These are phyloP conservation scores for Aureobasidium sp. DNA, from an alignment of 2,329 filamentous ascomycete species.

Conservation along the genomic window DNA sequence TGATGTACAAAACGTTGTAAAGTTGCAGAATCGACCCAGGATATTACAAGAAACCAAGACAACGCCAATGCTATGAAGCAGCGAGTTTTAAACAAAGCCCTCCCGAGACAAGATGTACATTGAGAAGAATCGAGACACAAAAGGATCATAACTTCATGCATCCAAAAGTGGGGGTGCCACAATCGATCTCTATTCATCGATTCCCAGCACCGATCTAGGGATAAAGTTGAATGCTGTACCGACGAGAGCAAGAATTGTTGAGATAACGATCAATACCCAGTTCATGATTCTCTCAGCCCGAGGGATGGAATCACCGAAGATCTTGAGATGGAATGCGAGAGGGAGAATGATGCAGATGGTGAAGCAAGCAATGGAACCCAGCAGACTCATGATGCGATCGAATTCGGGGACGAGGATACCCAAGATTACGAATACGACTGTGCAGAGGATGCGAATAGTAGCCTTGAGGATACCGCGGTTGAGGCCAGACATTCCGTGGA, in stretches of 20 bases:
- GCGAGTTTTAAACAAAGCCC: background rate
- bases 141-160: constrained; percentile 8
- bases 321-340: constrained; percentile 79
- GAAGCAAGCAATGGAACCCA: constrained; percentile 86
- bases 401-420: constrained; percentile 70
- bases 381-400: constrained; percentile 83
- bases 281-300: constrained; percentile 57
- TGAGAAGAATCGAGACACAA: background rate
- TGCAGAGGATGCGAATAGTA: constrained; percentile 57
- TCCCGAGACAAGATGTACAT: background rate
- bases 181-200: constrained; percentile 30
- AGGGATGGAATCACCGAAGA: constrained; percentile 70
- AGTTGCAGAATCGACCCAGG: background rate
- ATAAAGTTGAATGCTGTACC: constrained; percentile 86
- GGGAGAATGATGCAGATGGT: constrained; percentile 91
- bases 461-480: constrained; percentile 55
- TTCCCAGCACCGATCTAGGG: constrained; percentile 65
- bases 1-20: background rate
- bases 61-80: constrained; percentile 8
- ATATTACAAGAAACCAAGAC: background rate
- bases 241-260: constrained; percentile 61
- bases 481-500: constrained; percentile 49
- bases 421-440: constrained; percentile 68
- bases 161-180: background rate
- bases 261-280: constrained; percentile 63